phyloP scores from a whole-genome alignment of 495 filamentous ascomycete genomes.

The Penicillium maclennaniae region DNA sequence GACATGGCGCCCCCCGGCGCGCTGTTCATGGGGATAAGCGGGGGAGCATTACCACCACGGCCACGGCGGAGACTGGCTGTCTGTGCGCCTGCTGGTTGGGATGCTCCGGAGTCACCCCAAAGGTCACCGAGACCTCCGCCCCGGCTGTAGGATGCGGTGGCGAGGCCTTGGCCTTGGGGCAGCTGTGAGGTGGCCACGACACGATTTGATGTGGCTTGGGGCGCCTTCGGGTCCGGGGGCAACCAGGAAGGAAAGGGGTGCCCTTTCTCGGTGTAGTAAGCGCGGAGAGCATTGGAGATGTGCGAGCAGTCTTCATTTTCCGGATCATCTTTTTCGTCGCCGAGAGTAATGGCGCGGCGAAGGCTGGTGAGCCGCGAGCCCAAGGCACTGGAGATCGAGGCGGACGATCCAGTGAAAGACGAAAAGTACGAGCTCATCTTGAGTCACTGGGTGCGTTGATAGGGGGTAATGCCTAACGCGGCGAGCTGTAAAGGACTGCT shows the following conservation, averaged over 20 bases:
- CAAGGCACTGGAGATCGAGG: slow-evolving; percentile 68
- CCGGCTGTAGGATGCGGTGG: slow-evolving; percentile 28
- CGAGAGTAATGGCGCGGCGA: slow-evolving; percentile 73
- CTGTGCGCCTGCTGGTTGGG: slow-evolving; percentile 43
- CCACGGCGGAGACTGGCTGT: slow-evolving; percentile 54
- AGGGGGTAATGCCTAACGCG: slow-evolving; percentile 1
- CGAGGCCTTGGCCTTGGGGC: slow-evolving; percentile 39
- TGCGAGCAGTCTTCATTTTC: slow-evolving; percentile 95
- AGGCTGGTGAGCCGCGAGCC: slow-evolving; percentile 77
- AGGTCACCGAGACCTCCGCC: slow-evolving; percentile 66
- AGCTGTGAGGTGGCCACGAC: slow-evolving; percentile 50
- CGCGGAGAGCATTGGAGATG: slow-evolving; percentile 89
- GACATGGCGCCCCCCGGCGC: slow-evolving; percentile 20
- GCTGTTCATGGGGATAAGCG: slow-evolving; percentile 19
- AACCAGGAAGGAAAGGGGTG: slow-evolving; percentile 84
- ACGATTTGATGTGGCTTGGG: slow-evolving; percentile 51
- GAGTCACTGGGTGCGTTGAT: slow-evolving; percentile 7
- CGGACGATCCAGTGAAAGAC: slow-evolving; percentile 52
- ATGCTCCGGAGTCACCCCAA: slow-evolving; percentile 65
- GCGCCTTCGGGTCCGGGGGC: slow-evolving; percentile 76
- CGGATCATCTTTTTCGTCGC: slow-evolving; percentile 68
- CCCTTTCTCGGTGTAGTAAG: slow-evolving; percentile 88
- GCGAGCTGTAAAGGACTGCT: slow-evolving; percentile 15
- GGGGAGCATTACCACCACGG: slow-evolving; percentile 25
- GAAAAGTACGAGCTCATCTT: slow-evolving; percentile 78